Base-by-base conservation (phyloP, 1,139 yeast genomes). In the Meyerozyma sp. region DNA sequence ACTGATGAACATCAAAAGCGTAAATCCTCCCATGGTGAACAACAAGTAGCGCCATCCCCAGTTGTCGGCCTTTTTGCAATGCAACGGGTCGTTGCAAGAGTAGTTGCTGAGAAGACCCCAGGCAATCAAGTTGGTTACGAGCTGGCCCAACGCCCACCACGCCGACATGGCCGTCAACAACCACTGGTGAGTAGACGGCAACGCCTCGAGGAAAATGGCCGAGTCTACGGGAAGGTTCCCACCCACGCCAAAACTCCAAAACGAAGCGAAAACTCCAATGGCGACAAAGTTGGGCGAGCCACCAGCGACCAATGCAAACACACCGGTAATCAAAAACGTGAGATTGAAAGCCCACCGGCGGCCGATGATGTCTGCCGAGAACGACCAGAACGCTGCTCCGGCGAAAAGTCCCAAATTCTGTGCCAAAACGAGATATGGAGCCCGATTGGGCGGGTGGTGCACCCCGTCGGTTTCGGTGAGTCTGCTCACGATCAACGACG, bases 161-260 rank as follows among this genome's bases (percentile, higher is more conserved):
- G 59, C 54, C 4, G 73, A 65, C 73, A 71, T 68, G 25, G 67
- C 70, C 0, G 75, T 69, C 47, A 70, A 62, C 7, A 70, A 51
- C 72, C 73, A 70, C 44, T 66, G 68, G 40, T 70, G 59, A 11
- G 54, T 55, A 4, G 62, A 54, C 1, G 76, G 76, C 18, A 71
- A 55, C 3, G 73, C 70, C 47, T 71, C 77, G 40, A 70, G 51
- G 48, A 70, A 69, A n/a, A 70, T 61, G 3, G 76, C 74, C 25
- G 71, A 65, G 47, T 70, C 76, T 4, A 71, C 74, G 0, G 75
- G 75, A 36, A 69, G 57, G 45, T 70, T 69, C 1, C 77, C 77
- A 2, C 76, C 76, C 5, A 70, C 76, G 0, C 77, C 76, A 52
- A 69, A 65, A 47, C 72, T 65, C 75, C 75, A 70, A 16, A 70